phyloP scores from a whole-genome alignment of 306 rosid genomes.

The Lathyrus sativus region DNA sequence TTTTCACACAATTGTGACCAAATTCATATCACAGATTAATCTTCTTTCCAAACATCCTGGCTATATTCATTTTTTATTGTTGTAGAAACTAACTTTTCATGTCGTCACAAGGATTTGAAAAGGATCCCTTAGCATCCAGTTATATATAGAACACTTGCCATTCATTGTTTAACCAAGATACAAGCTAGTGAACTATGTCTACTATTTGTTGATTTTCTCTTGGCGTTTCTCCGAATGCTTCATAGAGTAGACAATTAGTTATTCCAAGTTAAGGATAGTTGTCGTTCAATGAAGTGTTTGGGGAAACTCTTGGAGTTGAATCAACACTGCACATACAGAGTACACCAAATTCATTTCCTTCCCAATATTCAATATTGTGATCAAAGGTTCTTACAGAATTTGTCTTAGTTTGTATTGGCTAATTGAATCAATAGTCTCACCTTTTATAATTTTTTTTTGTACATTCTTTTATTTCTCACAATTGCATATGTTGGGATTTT shows the following conservation, averaged over 20 bases:
- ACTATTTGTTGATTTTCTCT: background rate
- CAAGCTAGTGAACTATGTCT: background rate
- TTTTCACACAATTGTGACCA: slow-evolving; percentile 37
- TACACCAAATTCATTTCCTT: no score
- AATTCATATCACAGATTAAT: slow-evolving; percentile 15
- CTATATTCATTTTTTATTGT: background rate
- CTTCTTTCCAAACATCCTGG: background rate
- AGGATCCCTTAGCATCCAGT: no score
- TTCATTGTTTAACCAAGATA: background rate
- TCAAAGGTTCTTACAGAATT: no score
- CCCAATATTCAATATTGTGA: no score
- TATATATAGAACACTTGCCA: background rate
- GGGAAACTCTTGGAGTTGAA: background rate
- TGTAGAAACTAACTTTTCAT: background rate
- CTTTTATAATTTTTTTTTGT: no score
- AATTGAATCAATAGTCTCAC: no score
- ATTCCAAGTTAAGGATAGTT: no score
- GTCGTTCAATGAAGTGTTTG: background rate
- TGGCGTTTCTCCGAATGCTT: background rate
- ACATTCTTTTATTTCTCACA: no score
- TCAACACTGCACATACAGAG: background rate
- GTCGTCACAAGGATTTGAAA: background rate
- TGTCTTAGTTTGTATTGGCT: no score
- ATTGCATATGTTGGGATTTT: no score
- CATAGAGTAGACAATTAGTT: background rate